These are phyloP conservation scores for Fusarium staphyleae DNA, from an alignment of 2,329 filamentous ascomycete species.

Conservation along the genomic window DNA sequence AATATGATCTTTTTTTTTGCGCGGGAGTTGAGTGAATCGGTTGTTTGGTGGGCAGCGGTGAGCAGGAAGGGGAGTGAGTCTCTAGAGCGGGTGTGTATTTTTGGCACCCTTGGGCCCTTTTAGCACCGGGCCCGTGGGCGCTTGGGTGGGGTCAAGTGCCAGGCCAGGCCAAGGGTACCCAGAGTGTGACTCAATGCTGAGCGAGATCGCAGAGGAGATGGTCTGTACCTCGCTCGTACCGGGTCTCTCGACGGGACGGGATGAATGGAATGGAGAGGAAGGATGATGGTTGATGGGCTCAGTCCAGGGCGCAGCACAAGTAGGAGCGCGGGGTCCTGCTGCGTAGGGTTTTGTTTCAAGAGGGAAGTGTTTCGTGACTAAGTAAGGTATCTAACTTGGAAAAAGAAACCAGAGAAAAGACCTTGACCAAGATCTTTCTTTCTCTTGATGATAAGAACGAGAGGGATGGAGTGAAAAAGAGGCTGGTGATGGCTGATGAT, in stretches of 20 bases:
- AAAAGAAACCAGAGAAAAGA: constrained; percentile 15
- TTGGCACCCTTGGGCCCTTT: constrained; percentile 30
- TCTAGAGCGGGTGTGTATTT: constrained; percentile 33
- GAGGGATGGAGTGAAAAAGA: constrained; percentile 1
- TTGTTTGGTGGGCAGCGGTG: constrained; percentile 40
- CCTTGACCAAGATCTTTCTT: not conserved
- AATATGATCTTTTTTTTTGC: constrained; percentile 36
- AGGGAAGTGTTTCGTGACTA: constrained; percentile 10
- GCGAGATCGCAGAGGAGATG: constrained; percentile 16
- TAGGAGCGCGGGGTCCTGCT: constrained; percentile 6
- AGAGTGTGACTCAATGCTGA: constrained; percentile 28
- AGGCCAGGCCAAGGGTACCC: constrained; percentile 21
- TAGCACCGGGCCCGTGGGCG: constrained; percentile 25
- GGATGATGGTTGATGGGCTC: constrained; percentile 13
- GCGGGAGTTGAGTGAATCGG: constrained; percentile 38
- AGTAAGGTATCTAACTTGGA: constrained; percentile 9
- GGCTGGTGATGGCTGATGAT: constrained; percentile 8
- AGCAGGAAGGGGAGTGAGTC: constrained; percentile 17
- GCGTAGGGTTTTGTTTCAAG: constrained; percentile 15
- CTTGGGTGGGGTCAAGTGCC: constrained; percentile 33
- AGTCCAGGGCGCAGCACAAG: constrained; percentile 22
- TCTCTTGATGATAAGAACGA: constrained; percentile 5
- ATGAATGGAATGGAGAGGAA: not conserved
- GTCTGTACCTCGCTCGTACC: constrained; percentile 31
- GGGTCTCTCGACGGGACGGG: not conserved